Evolutionary conservation across 2,329 filamentous ascomycete species (phyloP), one percentile per base, ranked within the genome.

Genomic region (Fusarium temperatum): DNA sequence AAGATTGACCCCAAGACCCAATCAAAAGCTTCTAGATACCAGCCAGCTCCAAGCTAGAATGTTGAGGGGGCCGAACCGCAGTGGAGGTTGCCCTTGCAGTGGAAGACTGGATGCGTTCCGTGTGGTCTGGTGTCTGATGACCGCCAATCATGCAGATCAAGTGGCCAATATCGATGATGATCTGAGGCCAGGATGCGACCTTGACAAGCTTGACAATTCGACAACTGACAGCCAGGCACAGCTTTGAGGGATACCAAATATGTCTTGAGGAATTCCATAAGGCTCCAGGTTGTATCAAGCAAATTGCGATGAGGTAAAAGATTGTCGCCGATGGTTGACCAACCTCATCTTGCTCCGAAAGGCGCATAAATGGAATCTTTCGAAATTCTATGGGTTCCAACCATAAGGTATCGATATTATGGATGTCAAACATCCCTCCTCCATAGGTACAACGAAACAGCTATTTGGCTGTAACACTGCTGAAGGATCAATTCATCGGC

Each of bases 31-130:
- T 57, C 36, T 45, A 48, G 59, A 64, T 57, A 53, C 47, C 59
- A 61, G 47, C 64, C 44, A 69, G 51, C 59, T 51, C n/a, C 57
- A 39, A 54, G 60, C 58, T 66, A 70, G 57, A 72, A 62, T 48
- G 53, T 73, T 63, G 57, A 66, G 70, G 72, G 72, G 72, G 61
- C 66, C 72, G 72, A 68, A 70, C 72, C 72, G 72, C 36, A 45
- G 72, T 75, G 72, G 72, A 75, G 64, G 72, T 59, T 65, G 72
- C 72, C 72, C 72, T 70, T 74, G 72, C 72, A 75, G 72, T 69
- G 63, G 50, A 55, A 62, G 50, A 56, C 60, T 63, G 65, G 72
- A 61, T 65, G 56, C 60, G 63, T 72, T 68, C 72, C 68, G 72
- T 65, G 50, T 69, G 66, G 68, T 72, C 59, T 68, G 55, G 65